These are phyloP conservation scores for Starmerella stellata DNA, from an alignment of 805 yeast genomes.

Conservation along the genomic window DNA sequence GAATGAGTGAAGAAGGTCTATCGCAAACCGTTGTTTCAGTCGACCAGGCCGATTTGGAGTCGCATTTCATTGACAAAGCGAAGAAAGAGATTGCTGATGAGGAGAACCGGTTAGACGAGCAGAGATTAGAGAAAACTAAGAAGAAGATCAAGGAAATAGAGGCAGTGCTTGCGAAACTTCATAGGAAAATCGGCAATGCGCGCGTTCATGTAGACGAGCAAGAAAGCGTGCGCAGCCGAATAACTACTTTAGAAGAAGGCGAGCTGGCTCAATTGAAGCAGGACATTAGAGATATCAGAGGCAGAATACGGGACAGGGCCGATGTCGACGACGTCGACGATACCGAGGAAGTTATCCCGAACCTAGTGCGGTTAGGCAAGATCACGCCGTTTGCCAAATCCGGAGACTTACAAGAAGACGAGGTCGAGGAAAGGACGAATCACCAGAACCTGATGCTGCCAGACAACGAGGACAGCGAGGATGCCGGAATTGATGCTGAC, in stretches of 20 bases:
- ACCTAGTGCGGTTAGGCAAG: conserved; percentile 68
- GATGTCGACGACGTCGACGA: conserved; percentile 36
- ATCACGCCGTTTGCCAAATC: conserved; percentile 70
- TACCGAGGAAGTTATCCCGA: conserved; percentile 45
- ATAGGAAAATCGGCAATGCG: conserved; percentile 33
- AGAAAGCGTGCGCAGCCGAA: background rate
- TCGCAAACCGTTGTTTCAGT: conserved; percentile 36
- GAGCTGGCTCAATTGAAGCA: conserved; percentile 36
- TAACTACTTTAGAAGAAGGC: conserved; percentile 22
- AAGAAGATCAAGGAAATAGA: conserved; percentile 30
- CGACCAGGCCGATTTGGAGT: conserved; percentile 68
- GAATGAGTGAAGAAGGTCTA: no score
- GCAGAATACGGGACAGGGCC: conserved; percentile 26
- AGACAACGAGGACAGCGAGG: conserved; percentile 13
- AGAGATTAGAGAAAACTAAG: conserved; percentile 51
- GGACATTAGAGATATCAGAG: conserved; percentile 48
- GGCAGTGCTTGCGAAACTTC: conserved; percentile 22
- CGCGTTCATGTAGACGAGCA: conserved; percentile 24
- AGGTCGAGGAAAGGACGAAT: conserved; percentile 16
- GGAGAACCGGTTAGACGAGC: conserved; percentile 55
- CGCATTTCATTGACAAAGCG: conserved; percentile 42
- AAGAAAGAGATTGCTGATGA: conserved; percentile 39
- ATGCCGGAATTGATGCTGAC: conserved; percentile 17
- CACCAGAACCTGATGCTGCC: conserved; percentile 9
- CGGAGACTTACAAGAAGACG: conserved; percentile 16